Conservation (phyloP, 2,329 filamentous ascomycete species). For the Xylaria digitata region DNA sequence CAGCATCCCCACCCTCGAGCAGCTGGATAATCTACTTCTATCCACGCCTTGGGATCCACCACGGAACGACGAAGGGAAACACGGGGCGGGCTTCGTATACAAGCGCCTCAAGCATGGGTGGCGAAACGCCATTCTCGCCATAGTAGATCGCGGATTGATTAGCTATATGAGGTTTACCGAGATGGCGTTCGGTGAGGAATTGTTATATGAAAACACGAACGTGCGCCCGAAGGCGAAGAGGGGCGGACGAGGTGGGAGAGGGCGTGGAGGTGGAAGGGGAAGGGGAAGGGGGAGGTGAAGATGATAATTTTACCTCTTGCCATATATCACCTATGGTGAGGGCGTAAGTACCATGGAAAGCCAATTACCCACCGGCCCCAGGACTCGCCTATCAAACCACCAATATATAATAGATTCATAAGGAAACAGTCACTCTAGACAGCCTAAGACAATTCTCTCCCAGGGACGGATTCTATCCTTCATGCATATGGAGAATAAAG, state of each 20-base stretch:
- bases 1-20: slow-evolving; percentile 75
- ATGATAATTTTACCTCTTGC: background rate
- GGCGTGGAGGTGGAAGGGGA: slow-evolving; percentile 40
- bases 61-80: slow-evolving; percentile 57
- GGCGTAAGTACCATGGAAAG: too few relatives aligned
- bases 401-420: too few relatives aligned
- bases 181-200: slow-evolving; percentile 81
- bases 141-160: slow-evolving; percentile 89
- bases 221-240: slow-evolving; percentile 44
- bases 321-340: background rate
- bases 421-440: too few relatives aligned
- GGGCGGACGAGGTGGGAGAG: slow-evolving; percentile 40
- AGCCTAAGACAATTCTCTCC: too few relatives aligned
- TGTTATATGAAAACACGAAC: slow-evolving; percentile 71
- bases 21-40: slow-evolving; percentile 78
- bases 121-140: slow-evolving; percentile 84
- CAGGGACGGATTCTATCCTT: too few relatives aligned
- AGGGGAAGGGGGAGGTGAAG: slow-evolving; percentile 37
- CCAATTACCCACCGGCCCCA: too few relatives aligned
- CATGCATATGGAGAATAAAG: too few relatives aligned
- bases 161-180: slow-evolving; percentile 88
- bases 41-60: slow-evolving; percentile 77
- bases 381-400: too few relatives aligned
- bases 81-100: slow-evolving; percentile 66
- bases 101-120: slow-evolving; percentile 85